Evolutionary conservation across 1,284 basidiomycete genomes (phyloP).

Genomic region (Ganoderma lucidum): DNA sequence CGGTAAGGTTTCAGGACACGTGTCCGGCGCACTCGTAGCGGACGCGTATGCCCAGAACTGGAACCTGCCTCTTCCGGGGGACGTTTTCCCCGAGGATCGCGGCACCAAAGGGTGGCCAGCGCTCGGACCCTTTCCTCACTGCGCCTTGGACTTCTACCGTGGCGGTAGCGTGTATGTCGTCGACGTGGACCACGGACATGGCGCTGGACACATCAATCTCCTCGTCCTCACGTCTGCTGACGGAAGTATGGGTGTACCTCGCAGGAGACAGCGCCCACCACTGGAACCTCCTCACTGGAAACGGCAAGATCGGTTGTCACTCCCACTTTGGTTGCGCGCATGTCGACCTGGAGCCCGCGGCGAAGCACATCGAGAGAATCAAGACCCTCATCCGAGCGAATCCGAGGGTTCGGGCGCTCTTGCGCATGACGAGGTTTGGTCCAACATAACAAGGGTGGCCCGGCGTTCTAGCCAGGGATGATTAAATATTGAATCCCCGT

Average conservation of each 20-base stretch:
- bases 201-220: constrained; percentile 60
- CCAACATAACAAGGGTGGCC: constrained; percentile 50
- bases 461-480: constrained; percentile 52
- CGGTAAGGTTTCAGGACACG: too few relatives aligned
- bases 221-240: constrained; percentile 62
- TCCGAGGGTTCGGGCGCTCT: constrained; percentile 52
- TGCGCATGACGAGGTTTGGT: constrained; percentile 65
- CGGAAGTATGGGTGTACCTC: constrained; percentile 63
- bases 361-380: constrained; percentile 53
- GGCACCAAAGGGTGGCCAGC: constrained; percentile 22
- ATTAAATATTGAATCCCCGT: background rate
- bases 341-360: constrained; percentile 49
- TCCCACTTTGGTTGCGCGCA: constrained; percentile 50
- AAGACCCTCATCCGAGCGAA: constrained; percentile 43
- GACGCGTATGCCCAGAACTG: constrained; percentile 46
- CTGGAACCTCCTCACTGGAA: constrained; percentile 56
- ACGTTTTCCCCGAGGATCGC: constrained; percentile 52
- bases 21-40: constrained; percentile 37
- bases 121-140: constrained; percentile 57
- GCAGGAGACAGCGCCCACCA: constrained; percentile 65
- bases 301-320: constrained; percentile 48
- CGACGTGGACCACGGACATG: constrained; percentile 59
- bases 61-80: constrained; percentile 42
- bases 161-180: constrained; percentile 67
- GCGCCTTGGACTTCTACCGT: constrained; percentile 59